A percentile compares a stretch with the other conserved stretches of the same genome.
phyloP scores from a whole-genome alignment of 2,329 filamentous ascomycete species.

The Pestalotiopsis sp. region DNA sequence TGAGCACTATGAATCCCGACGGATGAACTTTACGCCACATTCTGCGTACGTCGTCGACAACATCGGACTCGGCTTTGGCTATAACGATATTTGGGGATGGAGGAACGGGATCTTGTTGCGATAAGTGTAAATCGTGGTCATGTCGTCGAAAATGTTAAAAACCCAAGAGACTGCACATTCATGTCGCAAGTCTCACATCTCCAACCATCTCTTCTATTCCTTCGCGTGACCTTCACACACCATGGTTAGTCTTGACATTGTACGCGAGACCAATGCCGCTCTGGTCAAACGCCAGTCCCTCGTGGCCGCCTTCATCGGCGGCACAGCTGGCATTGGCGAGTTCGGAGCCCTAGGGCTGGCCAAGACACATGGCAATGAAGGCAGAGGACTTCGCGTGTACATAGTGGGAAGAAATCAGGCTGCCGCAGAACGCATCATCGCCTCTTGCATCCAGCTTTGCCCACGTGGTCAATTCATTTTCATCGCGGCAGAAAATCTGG shows the following conservation, averaged over 20 bases:
- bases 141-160: no score
- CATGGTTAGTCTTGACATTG: neutral
- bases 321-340: conserved; percentile 14
- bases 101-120: no score
- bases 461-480: conserved; percentile 36
- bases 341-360: conserved; percentile 6
- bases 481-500: conserved; percentile 32
- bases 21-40: neutral
- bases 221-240: neutral
- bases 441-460: conserved; percentile 28
- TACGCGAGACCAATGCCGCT: neutral
- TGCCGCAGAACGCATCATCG: conserved; percentile 28
- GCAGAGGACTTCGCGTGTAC: conserved; percentile 5
- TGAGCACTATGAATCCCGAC: neutral
- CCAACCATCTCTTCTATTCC: neutral
- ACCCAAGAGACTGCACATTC: no score
- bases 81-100: neutral
- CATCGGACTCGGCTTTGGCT: neutral
- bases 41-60: neutral
- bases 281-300: conserved; percentile 1
- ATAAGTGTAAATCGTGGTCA: no score
- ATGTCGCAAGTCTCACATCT: no score
- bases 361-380: neutral
- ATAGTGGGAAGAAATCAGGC: conserved; percentile 29
- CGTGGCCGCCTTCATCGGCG: conserved; percentile 12